Evolutionary conservation across 2,329 filamentous ascomycete species (phyloP), one percentile per base, ranked within the genome.

Genomic region (Botryosphaeria dothidea): DNA sequence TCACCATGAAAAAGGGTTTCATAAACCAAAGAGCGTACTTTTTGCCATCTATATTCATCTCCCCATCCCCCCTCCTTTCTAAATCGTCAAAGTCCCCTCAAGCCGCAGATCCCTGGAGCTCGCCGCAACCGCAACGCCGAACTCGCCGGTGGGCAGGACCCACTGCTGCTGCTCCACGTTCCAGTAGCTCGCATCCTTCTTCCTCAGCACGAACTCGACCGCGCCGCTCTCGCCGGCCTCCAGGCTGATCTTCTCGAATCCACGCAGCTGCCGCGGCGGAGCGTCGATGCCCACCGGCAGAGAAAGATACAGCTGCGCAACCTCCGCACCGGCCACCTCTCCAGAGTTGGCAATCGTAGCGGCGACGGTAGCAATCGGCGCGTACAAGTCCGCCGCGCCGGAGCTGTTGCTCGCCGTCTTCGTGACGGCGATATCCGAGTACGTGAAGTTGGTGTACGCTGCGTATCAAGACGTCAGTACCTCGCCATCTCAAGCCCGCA

Each of bases 401-500:
- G 56, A 2, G 3, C 1, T 31, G 25, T 43, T 45, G 54, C 23
- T 3, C 6, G 71, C 70, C 6, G 75, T 71, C 2, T 73, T 69
- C 21, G 38, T 27, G 46, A 76, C 54, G 58, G 68, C 66, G 38
- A 79, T 68, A 63, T 69, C 70, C 15, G 74, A 71, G 73, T 80
- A 81, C 5, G 72, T 74, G 71, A 81, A 81, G 64, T 72, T 77
- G 13, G 78, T 78, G 72, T 81, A 82, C 2, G 75, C 74, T 73
- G 27, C 13, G 7, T 15, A 9, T 5, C 4, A 19, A 43, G 17
- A 15, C 9, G 38, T 43, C 38, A 15, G 13, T 43, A 15, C 9
- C 15, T 2, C 38, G 5, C 9, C 49, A 19, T 15, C 49, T 15
- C 27, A 19, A n/a, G n/a, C 27, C 17, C 15, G n/a, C 29, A 31